Percentiles rank a stretch among this genome's conserved stretches.
Evolutionary conservation across 1,284 basidiomycete species (phyloP).

Genomic region (Cryptococcus hybrid): DNA sequence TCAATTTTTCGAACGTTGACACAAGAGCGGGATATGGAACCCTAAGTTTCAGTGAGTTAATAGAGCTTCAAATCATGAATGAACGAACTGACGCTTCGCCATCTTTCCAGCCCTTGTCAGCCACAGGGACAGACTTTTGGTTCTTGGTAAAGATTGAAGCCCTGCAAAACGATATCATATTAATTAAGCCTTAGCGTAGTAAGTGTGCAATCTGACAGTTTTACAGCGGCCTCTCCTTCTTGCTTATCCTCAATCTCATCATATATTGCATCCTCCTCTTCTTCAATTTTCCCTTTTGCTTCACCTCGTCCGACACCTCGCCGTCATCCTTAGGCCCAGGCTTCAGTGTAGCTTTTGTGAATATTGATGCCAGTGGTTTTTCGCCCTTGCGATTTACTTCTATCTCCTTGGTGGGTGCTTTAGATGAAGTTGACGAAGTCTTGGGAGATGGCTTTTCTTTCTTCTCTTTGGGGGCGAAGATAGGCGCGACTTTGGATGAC

Average conservation of each 20-base stretch:
- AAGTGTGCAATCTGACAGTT: conserved; percentile 54
- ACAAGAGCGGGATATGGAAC: conserved; percentile 93
- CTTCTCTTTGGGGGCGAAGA: conserved; percentile 28
- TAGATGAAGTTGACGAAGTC: not conserved
- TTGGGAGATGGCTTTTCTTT: conserved; percentile 12
- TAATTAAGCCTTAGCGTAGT: not conserved
- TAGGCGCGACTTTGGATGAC: conserved; percentile 19
- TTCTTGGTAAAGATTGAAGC: conserved; percentile 56
- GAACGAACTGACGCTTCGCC: conserved; percentile 69
- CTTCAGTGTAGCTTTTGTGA: conserved; percentile 34
- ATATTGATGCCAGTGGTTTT: conserved; percentile 49
- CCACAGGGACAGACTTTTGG: conserved; percentile 66
- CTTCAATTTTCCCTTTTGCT: conserved; percentile 51
- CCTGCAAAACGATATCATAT: conserved; percentile 50
- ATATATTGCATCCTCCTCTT: conserved; percentile 32
- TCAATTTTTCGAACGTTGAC: conserved; percentile 88
- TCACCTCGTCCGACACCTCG: conserved; percentile 34
- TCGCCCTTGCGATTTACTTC: conserved; percentile 4
- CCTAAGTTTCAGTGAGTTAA: conserved; percentile 51
- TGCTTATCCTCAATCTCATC: conserved; percentile 53
- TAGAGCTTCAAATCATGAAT: not conserved
- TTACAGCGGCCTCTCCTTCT: conserved; percentile 60
- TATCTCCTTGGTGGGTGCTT: conserved; percentile 4
- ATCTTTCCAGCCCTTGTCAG: conserved; percentile 80
- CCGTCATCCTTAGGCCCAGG: conserved; percentile 25